Evolutionary conservation across 108 stramenopile genomes (phyloP), one percentile per base, ranked within the genome.

Genomic region (Pelagomonas calceolata): DNA sequence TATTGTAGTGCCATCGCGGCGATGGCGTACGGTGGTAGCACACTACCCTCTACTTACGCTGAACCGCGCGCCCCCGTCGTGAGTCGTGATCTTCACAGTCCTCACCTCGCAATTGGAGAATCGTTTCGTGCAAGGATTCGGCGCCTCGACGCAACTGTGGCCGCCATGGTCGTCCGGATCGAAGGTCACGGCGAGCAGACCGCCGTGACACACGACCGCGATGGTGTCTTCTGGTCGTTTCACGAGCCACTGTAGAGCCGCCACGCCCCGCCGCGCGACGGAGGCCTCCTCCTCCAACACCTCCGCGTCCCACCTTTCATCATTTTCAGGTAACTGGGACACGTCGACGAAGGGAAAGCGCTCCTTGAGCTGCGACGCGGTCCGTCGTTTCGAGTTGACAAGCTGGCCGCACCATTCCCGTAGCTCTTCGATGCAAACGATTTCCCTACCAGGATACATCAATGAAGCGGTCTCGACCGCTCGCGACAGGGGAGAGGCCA

Each of bases 121-220:
- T 5, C 39, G 39, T 12, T 5, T 5, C 9, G 9, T 12, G 39
- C 5, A 12, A 12, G 12, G 9, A 12, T 43, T 43, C 39, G 39
- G 39, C 9, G 5, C 39, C 9, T 43, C 39, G 39, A 43, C 39
- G 9, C 9, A 10, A 5, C 9, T 43, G 39, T 43, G 39, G 39
- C 39, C 39, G 39, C 39, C 39, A 12, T 43, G 39, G 39, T 43
- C 9, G 9, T 5, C 9, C 39, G 9, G 9, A 12, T 43, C 39
- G 39, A 43, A 43, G 39, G 12, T 5, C 39, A 43, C 39, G 9
- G 39, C 39, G 9, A 70, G 60, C 21, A 70, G 33, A 15, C 70
- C 70, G 14, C 70, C 70, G 32, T 70, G 70, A 9, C 60, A 51
- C 26, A 70, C 70, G 15, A 70, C 63, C 10, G 70, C 70, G 31